Evolutionary conservation across 2,329 filamentous ascomycete species (phyloP).

Genomic region (Botrytis byssoidea): DNA sequence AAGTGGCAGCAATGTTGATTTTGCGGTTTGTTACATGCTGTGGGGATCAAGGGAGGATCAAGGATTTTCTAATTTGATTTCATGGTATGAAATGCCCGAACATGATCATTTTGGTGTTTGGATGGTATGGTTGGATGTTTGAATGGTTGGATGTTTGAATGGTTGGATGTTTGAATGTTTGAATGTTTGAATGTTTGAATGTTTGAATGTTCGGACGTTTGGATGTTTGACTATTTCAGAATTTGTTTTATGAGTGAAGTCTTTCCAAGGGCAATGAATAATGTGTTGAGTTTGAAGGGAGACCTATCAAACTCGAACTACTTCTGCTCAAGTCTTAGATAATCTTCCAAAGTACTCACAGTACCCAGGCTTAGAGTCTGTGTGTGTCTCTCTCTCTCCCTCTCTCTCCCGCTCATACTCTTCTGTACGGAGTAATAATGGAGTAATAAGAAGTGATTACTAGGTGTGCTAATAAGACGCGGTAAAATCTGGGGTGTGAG

Average conservation of each 20-base stretch:
- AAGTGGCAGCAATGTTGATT: slow-evolving; percentile 25
- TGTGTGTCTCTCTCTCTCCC: background rate
- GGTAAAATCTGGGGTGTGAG: background rate
- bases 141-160: background rate
- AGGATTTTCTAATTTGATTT: background rate
- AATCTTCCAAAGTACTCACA: background rate
- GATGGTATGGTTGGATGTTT: background rate
- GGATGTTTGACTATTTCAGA: no score
- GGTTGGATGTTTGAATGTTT: background rate
- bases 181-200: background rate
- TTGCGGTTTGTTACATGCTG: slow-evolving; percentile 27
- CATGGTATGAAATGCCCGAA: background rate
- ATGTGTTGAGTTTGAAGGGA: background rate
- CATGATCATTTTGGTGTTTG: background rate
- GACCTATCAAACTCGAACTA: background rate
- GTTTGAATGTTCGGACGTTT: background rate
- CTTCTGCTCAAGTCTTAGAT: background rate
- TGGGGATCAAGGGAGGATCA: slow-evolving; percentile 17
- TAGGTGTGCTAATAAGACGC: background rate
- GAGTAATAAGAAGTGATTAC: background rate
- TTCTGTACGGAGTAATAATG: background rate
- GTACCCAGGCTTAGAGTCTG: background rate
- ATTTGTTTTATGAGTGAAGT: background rate
- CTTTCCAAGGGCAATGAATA: background rate
- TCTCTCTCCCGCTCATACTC: background rate